Evolutionary conservation across 306 rosid species (phyloP), one percentile per base, ranked within the genome.

Genomic region (Coriaria nepalensis): DNA sequence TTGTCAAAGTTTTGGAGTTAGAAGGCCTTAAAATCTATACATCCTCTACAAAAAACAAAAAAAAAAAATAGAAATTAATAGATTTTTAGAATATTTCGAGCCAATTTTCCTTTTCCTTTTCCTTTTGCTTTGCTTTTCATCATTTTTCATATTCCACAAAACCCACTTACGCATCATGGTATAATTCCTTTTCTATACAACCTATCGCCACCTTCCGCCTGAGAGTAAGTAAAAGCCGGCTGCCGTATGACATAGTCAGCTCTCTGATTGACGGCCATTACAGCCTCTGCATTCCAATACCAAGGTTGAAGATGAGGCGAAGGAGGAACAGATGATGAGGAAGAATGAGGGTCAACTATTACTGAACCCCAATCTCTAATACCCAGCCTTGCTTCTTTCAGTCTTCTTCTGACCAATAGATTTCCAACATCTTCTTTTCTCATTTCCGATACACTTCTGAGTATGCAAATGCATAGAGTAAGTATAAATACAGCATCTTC

Each of bases 301-400:
- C 95, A 85, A 46, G 97, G 98, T 69, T 79, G 69, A 65, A 85
- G 62, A 72, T 77, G 50, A 35, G 85, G 77, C 10, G 85, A 84
- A 47, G 68, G 71, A 52, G 29, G 46, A 43, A 43, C 46, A 4
- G 69, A 49, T 5, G 79, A 60, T 4, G 67, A 48, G 53, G 57
- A 47, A 5, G 66, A 66, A 57, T 71, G 76, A 68, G 95, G 87
- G 71, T 90, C 60, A 38, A 81, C 80, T 47, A 64, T 68, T 50
- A 81, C 83, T 32, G 98, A 90, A 51, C 95, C 90, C 87, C 87
- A 85, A 45, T 79, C 95, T 59, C 82, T 74, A 6, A 60, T 70
- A 32, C 93, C 95, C 45, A 63, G 32, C 61, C 46, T 75, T 33
- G 73, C 68, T 57, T 90, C 87, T 65, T 60, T 85, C 37, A 84